A percentile compares a stretch with the other conserved stretches of the same genome.
Evolutionary conservation across 2,329 filamentous ascomycete genomes (phyloP).

Genomic region (Myriosclerotinia scirpicola): DNA sequence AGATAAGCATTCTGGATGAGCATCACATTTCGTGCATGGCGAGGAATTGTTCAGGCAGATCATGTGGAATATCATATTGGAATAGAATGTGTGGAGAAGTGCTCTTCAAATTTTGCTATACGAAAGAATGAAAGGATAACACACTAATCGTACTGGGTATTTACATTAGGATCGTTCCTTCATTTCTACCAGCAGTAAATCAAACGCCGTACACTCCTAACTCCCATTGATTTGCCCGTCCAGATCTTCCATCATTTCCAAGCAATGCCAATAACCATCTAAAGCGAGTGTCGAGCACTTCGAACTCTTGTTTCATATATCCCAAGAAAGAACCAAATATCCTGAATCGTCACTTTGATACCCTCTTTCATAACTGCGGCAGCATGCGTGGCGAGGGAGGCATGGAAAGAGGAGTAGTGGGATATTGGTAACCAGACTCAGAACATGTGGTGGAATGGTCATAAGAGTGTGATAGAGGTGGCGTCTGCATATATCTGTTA

Average conservation of each 20-base stretch:
- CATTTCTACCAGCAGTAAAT: slow-evolving; percentile 23
- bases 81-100: slow-evolving; percentile 20
- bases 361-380: slow-evolving; percentile 33
- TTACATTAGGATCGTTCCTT: slow-evolving; percentile 30
- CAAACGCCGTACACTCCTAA: slow-evolving; percentile 31
- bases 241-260: slow-evolving; percentile 29
- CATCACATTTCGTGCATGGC: not conserved
- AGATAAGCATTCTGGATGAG: not conserved
- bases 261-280: slow-evolving; percentile 27
- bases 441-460: slow-evolving; percentile 65
- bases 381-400: slow-evolving; percentile 63
- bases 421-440: slow-evolving; percentile 61
- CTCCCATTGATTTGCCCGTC: slow-evolving; percentile 32
- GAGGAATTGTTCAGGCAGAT: not conserved
- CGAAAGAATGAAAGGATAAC: slow-evolving; percentile 12
- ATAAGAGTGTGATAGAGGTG: slow-evolving; percentile 72
- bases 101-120: slow-evolving; percentile 15
- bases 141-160: slow-evolving; percentile 33
- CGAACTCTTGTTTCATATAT: slow-evolving; percentile 36
- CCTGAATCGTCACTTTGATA: slow-evolving; percentile 20
- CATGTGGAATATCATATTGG: not conserved
- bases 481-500: slow-evolving; percentile 56
- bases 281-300: slow-evolving; percentile 41
- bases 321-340: slow-evolving; percentile 25
- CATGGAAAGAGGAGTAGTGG: slow-evolving; percentile 72